Evolutionary conservation across 495 filamentous ascomycete genomes (phyloP), one percentile per base, ranked within the genome.

Genomic region (Hyphodiscus hymeniophilus): DNA sequence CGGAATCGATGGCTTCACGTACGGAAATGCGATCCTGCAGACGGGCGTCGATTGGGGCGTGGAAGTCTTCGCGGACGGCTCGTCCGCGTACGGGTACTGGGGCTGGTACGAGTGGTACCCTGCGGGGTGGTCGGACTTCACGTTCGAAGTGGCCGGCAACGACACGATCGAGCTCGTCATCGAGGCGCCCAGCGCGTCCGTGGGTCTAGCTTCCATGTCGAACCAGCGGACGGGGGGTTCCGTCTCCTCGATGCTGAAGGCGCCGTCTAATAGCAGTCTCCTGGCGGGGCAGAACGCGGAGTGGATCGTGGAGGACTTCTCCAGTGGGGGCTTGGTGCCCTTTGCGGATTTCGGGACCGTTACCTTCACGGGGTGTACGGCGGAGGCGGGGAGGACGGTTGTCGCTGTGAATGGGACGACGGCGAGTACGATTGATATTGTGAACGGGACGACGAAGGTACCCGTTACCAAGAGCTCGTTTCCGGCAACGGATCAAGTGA

Each of bases 281-380:
- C 62, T 72, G 8, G 56, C 63, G 4, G 26, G 26, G 48, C 61
- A 56, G 42, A 81, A 81, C 52, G 79, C 73, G 12, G 79, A 83
- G 48, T 83, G 77, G 79, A 81, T 83, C 45, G 74, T 83, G 22
- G 79, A 83, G 65, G 79, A 82, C 46, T 82, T 76, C 52, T 65
- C 74, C 45, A 57, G 63, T 2, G 71, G 71, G 18, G 59, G 57
- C 40, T 63, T 72, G 48, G 77, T 82, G 0, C 63, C 69, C 4
- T 64, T 83, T 52, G 75, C 68, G 13, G 62, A 80, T 56, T 81
- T 80, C 55, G 68, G 68, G 32, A 61, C 57, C 2, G 65, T 81
- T 6, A 60, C 52, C 17, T 81, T 81, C 48, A 71, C 63, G 8
- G 67, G 69, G 22, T 56, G 57, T 17, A 52, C 51, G 6, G 42